Conservation (phyloP, 139 green algal genomes). For the Chlorella sorokiniana region DNA sequence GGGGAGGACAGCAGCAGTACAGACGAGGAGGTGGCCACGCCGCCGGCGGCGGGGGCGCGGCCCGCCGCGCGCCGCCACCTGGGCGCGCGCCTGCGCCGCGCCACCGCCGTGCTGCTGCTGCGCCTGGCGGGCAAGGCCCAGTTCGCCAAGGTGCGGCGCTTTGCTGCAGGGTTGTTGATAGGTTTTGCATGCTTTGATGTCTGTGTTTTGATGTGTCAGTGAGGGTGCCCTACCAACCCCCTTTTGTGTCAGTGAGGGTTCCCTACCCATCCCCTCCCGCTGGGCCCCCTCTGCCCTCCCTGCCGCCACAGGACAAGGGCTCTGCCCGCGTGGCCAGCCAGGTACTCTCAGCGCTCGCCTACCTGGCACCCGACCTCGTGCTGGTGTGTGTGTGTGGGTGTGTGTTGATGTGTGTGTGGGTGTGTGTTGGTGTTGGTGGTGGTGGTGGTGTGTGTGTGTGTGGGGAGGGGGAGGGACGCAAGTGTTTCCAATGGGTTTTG, state of each 20-base stretch:
- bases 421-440: not conserved
- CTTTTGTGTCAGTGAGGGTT: not conserved
- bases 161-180: not conserved
- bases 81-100: not conserved
- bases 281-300: not conserved
- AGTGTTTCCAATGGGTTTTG: too few relatives aligned
- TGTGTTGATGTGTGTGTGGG: not conserved
- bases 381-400: constrained; percentile 33
- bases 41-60: not conserved
- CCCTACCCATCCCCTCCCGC: not conserved
- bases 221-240: not conserved
- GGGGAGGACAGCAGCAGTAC: constrained; percentile 14
- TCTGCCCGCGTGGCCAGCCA: constrained; percentile 44
- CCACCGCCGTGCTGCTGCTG: constrained; percentile 55
- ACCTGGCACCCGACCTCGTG: constrained; percentile 70
- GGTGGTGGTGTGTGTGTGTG: constrained; percentile 57
- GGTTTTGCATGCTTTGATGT: not conserved
- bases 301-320: constrained; percentile 35
- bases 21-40: constrained; percentile 14
- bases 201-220: too few relatives aligned
- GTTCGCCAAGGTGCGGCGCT: constrained; percentile 72
- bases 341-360: constrained; percentile 64
- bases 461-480: not conserved
- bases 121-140: constrained; percentile 75
- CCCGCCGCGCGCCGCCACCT: constrained; percentile 18